phyloP scores from a whole-genome alignment of 306 rosid species.

The Dryas octopetala region DNA sequence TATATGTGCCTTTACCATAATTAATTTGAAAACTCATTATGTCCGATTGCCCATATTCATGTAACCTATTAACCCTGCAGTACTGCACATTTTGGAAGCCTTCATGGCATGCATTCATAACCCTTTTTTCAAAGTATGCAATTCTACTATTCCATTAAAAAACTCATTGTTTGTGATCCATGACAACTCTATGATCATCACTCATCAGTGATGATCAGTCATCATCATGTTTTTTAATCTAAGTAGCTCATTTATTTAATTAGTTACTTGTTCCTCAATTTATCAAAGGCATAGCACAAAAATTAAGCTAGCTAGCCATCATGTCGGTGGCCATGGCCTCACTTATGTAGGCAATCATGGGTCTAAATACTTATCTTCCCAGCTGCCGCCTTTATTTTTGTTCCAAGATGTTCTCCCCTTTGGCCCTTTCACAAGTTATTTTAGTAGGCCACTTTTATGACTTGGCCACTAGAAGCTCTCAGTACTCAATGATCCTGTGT shows the following conservation, averaged over 20 bases:
- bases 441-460: constrained; percentile 20
- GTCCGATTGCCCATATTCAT: too few species aligned
- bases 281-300: not conserved
- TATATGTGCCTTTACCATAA: too few species aligned
- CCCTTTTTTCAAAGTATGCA: constrained; percentile 43
- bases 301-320: not conserved
- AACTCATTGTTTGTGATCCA: constrained; percentile 30
- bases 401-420: constrained; percentile 42
- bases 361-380: constrained; percentile 27
- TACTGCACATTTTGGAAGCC: not conserved
- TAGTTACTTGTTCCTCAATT: constrained; percentile 23
- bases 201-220: not conserved
- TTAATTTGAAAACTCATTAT: too few species aligned
- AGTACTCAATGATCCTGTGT: constrained; percentile 18
- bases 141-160: constrained; percentile 53
- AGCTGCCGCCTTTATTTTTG: constrained; percentile 29
- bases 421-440: constrained; percentile 31
- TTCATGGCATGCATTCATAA: constrained; percentile 4
- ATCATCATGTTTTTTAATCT: constrained; percentile 22
- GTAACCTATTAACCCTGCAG: not conserved
- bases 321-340: constrained; percentile 58
- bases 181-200: constrained; percentile 8
- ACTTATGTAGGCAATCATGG: constrained; percentile 49
- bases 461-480: constrained; percentile 17
- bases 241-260: constrained; percentile 27